Base-by-base conservation (phyloP, 2,329 filamentous ascomycete species). In the Aspergillus japonicus region DNA sequence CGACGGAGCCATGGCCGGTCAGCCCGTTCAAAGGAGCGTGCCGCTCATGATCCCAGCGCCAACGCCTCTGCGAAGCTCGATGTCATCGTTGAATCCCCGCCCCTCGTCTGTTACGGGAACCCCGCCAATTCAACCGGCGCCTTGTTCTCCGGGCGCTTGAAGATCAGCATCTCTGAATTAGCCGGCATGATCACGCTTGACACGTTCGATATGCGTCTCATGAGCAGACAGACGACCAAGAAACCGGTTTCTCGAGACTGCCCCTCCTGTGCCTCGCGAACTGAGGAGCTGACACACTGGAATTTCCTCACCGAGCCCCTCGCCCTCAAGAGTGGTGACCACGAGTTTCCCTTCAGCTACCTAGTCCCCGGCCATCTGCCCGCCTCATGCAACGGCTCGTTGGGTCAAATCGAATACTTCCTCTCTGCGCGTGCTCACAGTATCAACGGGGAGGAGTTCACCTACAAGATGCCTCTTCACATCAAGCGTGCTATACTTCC, bases 341-440 rank as follows among this genome's bases (percentile, higher is more conserved):
- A 97, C 75, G 83, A 86, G 50, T 96, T 93, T 73, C 94, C 95
- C 52, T 96, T 97, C 77, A 96, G 92, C 68, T 89, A 92, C 67
- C 82, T 97, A 54, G 85, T 99, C 49, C 87, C 88, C 1, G 95
- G 95, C 21, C 85, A 94, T 70, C 83, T 96, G n/a, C 93, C 94
- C 3, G 90, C 92, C 2, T 90, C 87, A 47, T 91, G 90, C 69
- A 88, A 93, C 71, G 89, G 89, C 56, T 80, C 85, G 6, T 78
- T 97, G 52, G 85, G 89, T 19, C 83, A 83, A 58, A 87, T 98
- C 63, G 83, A 90, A 64, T 98, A 98, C 79, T 85, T 87, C 65
- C 88, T 98, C 68, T 82, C 84, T 64, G 90, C 89, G 54, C 84
- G 87, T 55, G 84, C 82, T 2, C 86, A 86, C 57, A 83, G 84